Percentiles rank a stretch among this genome's conserved stretches.
These are phyloP conservation scores for Penicillium sp. DNA, from an alignment of 2,329 filamentous ascomycete species.

Conservation along the genomic window DNA sequence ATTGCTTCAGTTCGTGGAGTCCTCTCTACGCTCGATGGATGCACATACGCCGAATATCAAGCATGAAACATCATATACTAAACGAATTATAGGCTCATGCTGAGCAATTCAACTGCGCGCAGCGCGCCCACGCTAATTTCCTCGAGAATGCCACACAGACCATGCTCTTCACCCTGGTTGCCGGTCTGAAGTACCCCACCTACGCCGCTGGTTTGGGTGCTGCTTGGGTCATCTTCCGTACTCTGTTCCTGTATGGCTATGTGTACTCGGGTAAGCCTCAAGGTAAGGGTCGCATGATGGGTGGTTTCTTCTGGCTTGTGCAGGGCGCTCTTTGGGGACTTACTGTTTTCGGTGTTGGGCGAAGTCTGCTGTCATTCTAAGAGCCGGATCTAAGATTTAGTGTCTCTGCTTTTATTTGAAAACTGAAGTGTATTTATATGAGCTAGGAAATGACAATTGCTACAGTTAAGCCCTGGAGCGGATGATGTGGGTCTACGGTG, in stretches of 20 bases:
- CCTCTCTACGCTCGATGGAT: neutral
- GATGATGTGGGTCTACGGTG: slow-evolving; percentile 14
- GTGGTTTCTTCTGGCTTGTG: slow-evolving; percentile 39
- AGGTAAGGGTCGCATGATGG: slow-evolving; percentile 39
- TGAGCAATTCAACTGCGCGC: slow-evolving; percentile 54
- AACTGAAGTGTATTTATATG: neutral
- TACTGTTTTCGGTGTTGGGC: slow-evolving; percentile 38
- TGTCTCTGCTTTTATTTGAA: too few relatives aligned
- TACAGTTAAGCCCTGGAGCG: too few relatives aligned
- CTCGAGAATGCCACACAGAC: slow-evolving; percentile 57
- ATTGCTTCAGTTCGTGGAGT: too few relatives aligned
- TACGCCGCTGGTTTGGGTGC: slow-evolving; percentile 48
- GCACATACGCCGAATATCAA: neutral
- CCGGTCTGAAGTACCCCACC: slow-evolving; percentile 55
- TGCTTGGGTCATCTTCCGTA: slow-evolving; percentile 52
- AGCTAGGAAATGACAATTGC: neutral
- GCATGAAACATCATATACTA: neutral
- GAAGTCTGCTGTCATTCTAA: slow-evolving; percentile 30
- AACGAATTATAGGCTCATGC: slow-evolving; percentile 37
- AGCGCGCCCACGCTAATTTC: slow-evolving; percentile 60
- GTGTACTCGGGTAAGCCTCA: slow-evolving; percentile 41
- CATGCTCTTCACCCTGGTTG: slow-evolving; percentile 53
- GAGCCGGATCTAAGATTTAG: neutral
- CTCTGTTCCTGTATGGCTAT: slow-evolving; percentile 52
- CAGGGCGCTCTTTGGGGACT: slow-evolving; percentile 44